Conservation (phyloP, 768 basidiomycete genomes). For the Russula ochroleuca region DNA sequence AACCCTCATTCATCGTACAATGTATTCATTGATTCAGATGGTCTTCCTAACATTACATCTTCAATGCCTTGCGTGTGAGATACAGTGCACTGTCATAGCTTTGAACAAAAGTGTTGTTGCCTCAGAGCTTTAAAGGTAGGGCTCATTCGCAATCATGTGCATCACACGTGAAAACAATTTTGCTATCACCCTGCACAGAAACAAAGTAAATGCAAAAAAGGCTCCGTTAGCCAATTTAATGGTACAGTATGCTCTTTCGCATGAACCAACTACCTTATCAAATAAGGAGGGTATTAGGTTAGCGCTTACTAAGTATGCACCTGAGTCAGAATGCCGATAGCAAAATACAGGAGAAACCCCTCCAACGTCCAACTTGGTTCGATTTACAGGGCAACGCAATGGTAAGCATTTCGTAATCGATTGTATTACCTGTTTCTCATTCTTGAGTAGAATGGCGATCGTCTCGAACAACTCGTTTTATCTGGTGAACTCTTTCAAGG, state of each 20-base stretch:
- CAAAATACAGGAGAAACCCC: background rate
- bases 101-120: too few relatives aligned
- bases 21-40: background rate
- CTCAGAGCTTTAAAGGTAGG: too few relatives aligned
- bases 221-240: too few relatives aligned
- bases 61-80: background rate
- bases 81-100: too few relatives aligned
- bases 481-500: slow-evolving; percentile 72
- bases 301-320: background rate
- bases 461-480: slow-evolving; percentile 63
- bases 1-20: background rate
- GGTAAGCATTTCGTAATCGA: background rate
- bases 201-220: too few relatives aligned
- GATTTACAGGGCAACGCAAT: background rate
- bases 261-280: too few relatives aligned
- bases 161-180: too few relatives aligned
- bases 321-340: background rate
- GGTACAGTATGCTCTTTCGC: too few relatives aligned
- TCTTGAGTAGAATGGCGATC: slow-evolving; percentile 25
- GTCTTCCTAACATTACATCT: background rate
- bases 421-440: slow-evolving; percentile 1
- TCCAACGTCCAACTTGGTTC: background rate
- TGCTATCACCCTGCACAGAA: too few relatives aligned
- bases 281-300: background rate
- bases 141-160: too few relatives aligned